Base-by-base conservation (phyloP, 805 yeast species). In the Huiozyma sinensis region DNA sequence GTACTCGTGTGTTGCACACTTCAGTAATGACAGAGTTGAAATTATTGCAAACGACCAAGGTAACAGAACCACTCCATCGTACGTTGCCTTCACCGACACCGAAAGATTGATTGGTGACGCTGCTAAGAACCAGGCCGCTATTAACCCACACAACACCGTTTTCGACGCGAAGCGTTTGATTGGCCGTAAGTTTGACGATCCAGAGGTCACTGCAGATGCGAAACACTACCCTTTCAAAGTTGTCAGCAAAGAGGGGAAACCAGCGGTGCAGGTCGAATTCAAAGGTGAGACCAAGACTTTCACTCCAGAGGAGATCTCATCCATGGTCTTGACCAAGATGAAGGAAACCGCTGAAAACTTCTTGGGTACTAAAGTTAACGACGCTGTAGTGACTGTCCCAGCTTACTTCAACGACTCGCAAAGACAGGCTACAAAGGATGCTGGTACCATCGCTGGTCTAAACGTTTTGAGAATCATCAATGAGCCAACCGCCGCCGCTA, bases 31-130 rank as follows among this genome's bases (percentile, higher is more conserved):
- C 56, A 76, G 84, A 65, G 97, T 89, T 43, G 97, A 89, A 71
- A 89, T 88, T 68, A 84, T 88, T 64, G 95, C 97, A 61, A 88
- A 88, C 67, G 97, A 89, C 69, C 97, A 88, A 75, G 97, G 97
- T 80, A 88, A 88, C 79, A 86, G 97, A 77, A 88, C 89, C 48
- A 89, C 97, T 46, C 96, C 97, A 46, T 89, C 96, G 31, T 89
- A 83, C 65, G 97, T 89, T 45, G 95, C 95, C 37, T 88, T 88
- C 74, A 85, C 95, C 44, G 92, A 83, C 55, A 77, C 83, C 45
- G 97, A 88, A 75, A 81, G 96, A 72, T 75, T 87, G 60, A 85
- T 87, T 61, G 96, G 96, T 72, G 96, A 87, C 67, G 90, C 96
- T 55, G 97, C 96, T 53, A 88, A 88, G 81, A 88, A 89, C 71